Evolutionary conservation across 331 rosid species (phyloP), one percentile per base, ranked within the genome.

Genomic region (Stylosanthes scabra): DNA sequence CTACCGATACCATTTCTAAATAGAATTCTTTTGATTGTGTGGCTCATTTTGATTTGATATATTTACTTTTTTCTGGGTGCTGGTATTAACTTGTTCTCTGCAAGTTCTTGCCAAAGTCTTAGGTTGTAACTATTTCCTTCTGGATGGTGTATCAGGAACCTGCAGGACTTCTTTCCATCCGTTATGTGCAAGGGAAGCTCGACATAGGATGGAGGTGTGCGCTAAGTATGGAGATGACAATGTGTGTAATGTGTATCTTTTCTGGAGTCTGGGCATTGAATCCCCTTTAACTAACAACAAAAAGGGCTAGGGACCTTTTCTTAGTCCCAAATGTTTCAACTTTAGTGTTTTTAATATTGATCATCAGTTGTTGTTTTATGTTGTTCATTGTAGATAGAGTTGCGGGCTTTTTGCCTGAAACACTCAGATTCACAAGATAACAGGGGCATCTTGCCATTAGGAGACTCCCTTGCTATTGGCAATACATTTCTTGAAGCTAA

Each of bases 101-200:
- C 66, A 59, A 31, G 14, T 11, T 46, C 81, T 82, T 50, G 56
- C 70, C 59, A 79, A 27, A 34, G 44, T 63, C 76, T 84, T 61
- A 59, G 40, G 59, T 70, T 11, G 40, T 61, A 29, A 84, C 59
- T 13, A 63, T 47, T 66, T 66, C 47, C 59, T 74, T 81, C 41
- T 78, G 50, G 68, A 11, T 78, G 82, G 55, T 78, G 65, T 74
- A 71, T 62, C 85, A 95, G 99, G 91, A 85, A 75, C 92, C 62
- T 95, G 99, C 87, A 83, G 96, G 79, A 77, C 97, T 68, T 75
- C 96, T 39, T 95, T 95, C 71, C 99, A 95, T 75, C 99, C 99
- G 56, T 59, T 88, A 77, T 95, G 99, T 82, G 99, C 98, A 7
- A 87, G 97, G 84, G 99, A 95, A 73, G 96, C 93, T 74, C 79